phyloP scores from a whole-genome alignment of 805 yeast genomes.

The Metschnikowia matae region DNA sequence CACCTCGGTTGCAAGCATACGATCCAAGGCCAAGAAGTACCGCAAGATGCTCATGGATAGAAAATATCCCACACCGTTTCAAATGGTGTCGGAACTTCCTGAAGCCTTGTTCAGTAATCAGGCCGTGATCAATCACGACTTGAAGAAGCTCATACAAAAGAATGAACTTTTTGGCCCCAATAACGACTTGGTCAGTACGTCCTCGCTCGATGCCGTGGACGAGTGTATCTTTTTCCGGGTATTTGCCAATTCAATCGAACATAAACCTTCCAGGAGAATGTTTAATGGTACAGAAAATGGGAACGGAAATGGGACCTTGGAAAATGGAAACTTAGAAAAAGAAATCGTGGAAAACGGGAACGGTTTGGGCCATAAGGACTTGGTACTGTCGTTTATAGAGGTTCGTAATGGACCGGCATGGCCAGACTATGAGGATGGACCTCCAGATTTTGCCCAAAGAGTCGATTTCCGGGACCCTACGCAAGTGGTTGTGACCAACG shows the following conservation, averaged over 20 bases:
- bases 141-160: slow-evolving; percentile 24
- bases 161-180: slow-evolving; percentile 18
- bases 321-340: too few species aligned
- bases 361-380: too few species aligned
- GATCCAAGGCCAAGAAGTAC: slow-evolving; percentile 29
- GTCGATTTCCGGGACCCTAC: slow-evolving; percentile 47
- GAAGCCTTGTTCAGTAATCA: slow-evolving; percentile 34
- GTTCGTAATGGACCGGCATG: slow-evolving; percentile 41
- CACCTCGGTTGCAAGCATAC: slow-evolving; percentile 29
- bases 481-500: slow-evolving; percentile 42
- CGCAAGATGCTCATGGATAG: slow-evolving; percentile 28
- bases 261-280: slow-evolving; percentile 7
- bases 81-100: slow-evolving; percentile 32
- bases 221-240: slow-evolving; percentile 38
- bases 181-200: slow-evolving; percentile 24
- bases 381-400: slow-evolving; percentile 29
- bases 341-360: too few species aligned
- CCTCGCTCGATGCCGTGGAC: slow-evolving; percentile 28
- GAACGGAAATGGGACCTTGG: too few species aligned
- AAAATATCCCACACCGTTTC: slow-evolving; percentile 35
- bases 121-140: slow-evolving; percentile 27
- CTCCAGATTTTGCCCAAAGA: slow-evolving; percentile 29
- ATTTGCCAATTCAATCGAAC: slow-evolving; percentile 30
- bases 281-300: too few species aligned
- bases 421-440: slow-evolving; percentile 38